A percentile compares a stretch with the other conserved stretches of the same genome.
Evolutionary conservation across 495 filamentous ascomycete genomes (phyloP).

Genomic region (Penicillium soppii): DNA sequence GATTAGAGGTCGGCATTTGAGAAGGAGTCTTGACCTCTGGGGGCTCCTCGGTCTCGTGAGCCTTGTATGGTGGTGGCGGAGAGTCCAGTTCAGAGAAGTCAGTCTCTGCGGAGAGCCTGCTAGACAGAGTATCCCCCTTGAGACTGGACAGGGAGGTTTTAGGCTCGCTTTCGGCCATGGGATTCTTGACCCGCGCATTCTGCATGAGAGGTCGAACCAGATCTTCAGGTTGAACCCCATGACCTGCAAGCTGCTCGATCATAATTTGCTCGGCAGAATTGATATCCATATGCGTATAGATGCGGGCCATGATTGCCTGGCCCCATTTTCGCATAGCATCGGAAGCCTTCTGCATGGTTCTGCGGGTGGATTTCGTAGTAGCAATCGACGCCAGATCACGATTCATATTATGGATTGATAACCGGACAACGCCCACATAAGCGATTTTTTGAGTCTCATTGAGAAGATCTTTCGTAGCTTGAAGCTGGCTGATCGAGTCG

Average conservation of each 20-base stretch:
- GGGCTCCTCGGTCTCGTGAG: constrained; percentile 66
- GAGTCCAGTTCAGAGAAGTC: constrained; percentile 41
- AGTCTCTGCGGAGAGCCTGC: constrained; percentile 29
- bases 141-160: constrained; percentile 32
- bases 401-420: constrained; percentile 76
- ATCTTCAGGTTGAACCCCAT: constrained; percentile 83
- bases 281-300: constrained; percentile 97
- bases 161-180: constrained; percentile 58
- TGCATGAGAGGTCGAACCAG: constrained; percentile 85
- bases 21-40: constrained; percentile 76
- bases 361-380: constrained; percentile 56
- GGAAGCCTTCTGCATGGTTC: constrained; percentile 61
- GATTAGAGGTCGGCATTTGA: constrained; percentile 73
- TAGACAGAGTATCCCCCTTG: constrained; percentile 26
- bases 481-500: constrained; percentile 84
- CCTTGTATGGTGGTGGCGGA: constrained; percentile 73
- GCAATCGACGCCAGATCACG: constrained; percentile 61
- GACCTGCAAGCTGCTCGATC: constrained; percentile 94
- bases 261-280: constrained; percentile 87
- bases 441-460: constrained; percentile 96
- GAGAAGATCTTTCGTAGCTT: constrained; percentile 92
- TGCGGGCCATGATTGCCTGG: constrained; percentile 91
- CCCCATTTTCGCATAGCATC: constrained; percentile 93
- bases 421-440: constrained; percentile 84
- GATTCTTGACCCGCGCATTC: constrained; percentile 91